A percentile compares a stretch with the other conserved stretches of the same genome.
These are phyloP conservation scores for Rhizophagus prolifer DNA, from an alignment of 192 early-diverging fungal species.

Conservation along the genomic window DNA sequence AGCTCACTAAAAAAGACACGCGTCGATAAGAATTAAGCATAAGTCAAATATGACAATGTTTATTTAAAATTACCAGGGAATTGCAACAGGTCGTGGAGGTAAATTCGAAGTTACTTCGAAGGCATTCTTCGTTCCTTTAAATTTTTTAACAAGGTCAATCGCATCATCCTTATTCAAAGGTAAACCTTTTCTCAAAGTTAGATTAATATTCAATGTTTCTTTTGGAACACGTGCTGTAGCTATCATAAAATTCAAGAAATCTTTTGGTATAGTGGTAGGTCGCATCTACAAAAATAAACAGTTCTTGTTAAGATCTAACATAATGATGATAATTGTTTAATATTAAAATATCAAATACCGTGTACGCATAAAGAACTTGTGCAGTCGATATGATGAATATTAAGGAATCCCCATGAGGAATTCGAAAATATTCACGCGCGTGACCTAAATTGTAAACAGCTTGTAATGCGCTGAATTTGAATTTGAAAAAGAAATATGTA, in stretches of 20 bases:
- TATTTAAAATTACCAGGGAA: slow-evolving; percentile 56
- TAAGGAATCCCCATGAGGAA: slow-evolving; percentile 56
- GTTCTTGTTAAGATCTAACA: neutral
- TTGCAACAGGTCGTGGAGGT: slow-evolving; percentile 39
- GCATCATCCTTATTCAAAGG: slow-evolving; percentile 41
- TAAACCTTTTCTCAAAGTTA: slow-evolving; percentile 45
- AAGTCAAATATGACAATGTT: neutral
- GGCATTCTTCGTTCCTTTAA: slow-evolving; percentile 43
- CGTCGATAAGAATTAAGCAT: neutral
- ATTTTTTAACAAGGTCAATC: slow-evolving; percentile 34
- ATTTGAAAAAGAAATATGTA: slow-evolving; percentile 11
- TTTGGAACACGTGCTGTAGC: slow-evolving; percentile 61
- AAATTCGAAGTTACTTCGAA: slow-evolving; percentile 40
- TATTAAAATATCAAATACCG: slow-evolving; percentile 39
- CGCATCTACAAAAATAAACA: slow-evolving; percentile 46
- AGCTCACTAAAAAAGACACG: slow-evolving; percentile 36
- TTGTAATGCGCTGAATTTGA: slow-evolving; percentile 46
- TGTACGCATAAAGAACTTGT: slow-evolving; percentile 60
- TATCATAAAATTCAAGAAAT: slow-evolving; percentile 62
- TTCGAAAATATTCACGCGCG: slow-evolving; percentile 50
- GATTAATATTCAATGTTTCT: slow-evolving; percentile 57
- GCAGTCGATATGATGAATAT: slow-evolving; percentile 54
- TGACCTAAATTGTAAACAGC: slow-evolving; percentile 56
- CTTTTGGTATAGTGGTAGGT: slow-evolving; percentile 55
- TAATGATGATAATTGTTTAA: neutral